These are phyloP conservation scores for Sutorius australiensis DNA, from an alignment of 768 basidiomycete genomes.

Conservation along the genomic window DNA sequence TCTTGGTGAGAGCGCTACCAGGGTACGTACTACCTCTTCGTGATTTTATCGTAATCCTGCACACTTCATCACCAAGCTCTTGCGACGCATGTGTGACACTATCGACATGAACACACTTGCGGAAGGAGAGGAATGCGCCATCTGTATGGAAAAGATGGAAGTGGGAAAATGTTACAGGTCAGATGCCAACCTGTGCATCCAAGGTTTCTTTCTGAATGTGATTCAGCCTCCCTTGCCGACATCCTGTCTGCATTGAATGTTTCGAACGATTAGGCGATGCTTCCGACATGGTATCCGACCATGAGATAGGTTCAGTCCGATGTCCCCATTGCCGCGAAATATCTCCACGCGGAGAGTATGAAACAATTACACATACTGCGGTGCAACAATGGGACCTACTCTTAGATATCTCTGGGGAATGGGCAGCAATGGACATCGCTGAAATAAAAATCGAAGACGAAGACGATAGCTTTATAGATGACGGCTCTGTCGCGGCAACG, in stretches of 20 bases:
- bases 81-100: slow-evolving; percentile 15
- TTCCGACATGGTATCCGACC: background rate
- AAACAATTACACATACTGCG: slow-evolving; percentile 14
- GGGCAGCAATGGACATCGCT: slow-evolving; percentile 6
- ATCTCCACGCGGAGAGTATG: slow-evolving; percentile 11
- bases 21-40: slow-evolving; percentile 3
- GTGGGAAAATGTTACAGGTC: slow-evolving; percentile 20
- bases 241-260: slow-evolving; percentile 14
- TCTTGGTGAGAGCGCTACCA: slow-evolving; percentile 7
- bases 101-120: slow-evolving; percentile 22
- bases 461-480: slow-evolving; percentile 3
- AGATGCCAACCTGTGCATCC: background rate
- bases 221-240: slow-evolving; percentile 14
- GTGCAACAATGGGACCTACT: slow-evolving; percentile 19
- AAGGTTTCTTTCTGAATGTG: background rate
- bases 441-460: slow-evolving; percentile 11
- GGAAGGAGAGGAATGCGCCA: slow-evolving; percentile 18
- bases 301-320: slow-evolving; percentile 4
- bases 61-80: slow-evolving; percentile 5
- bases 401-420: slow-evolving; percentile 17
- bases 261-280: slow-evolving; percentile 6
- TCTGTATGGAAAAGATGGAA: slow-evolving; percentile 19
- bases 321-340: slow-evolving; percentile 19
- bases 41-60: background rate
- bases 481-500: background rate